Conservation (phyloP, 2,329 filamentous ascomycete species). For the Clarireedia paspali region DNA sequence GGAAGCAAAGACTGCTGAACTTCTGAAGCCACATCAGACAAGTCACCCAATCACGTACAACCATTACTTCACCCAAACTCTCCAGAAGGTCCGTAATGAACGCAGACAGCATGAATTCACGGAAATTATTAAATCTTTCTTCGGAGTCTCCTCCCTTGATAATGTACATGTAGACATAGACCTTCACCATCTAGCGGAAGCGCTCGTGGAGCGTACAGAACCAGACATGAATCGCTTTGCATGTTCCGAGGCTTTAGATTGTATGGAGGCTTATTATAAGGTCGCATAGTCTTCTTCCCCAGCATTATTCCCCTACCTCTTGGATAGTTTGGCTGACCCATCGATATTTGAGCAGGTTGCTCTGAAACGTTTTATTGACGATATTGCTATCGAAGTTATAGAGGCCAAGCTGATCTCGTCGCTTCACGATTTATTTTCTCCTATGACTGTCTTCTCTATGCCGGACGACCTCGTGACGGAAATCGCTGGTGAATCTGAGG, state of each 20-base stretch:
- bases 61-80: slow-evolving; percentile 34
- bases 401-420: no score
- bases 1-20: slow-evolving; percentile 34
- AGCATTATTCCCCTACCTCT: no score
- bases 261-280: slow-evolving; percentile 36
- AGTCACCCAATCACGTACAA: slow-evolving; percentile 49
- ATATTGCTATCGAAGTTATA: no score
- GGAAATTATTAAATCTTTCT: slow-evolving; percentile 21
- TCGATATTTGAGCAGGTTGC: no score
- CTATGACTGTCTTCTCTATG: no score
- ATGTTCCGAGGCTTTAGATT: slow-evolving; percentile 31
- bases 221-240: slow-evolving; percentile 28
- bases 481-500: no score
- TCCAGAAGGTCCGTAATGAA: slow-evolving; percentile 22
- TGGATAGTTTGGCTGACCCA: no score
- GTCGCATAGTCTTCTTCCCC: slow-evolving; percentile 26
- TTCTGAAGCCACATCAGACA: slow-evolving; percentile 39
- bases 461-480: no score
- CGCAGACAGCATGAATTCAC: slow-evolving; percentile 11
- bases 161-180: slow-evolving; percentile 17
- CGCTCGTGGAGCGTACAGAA: slow-evolving; percentile 19
- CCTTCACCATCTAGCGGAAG: slow-evolving; percentile 17
- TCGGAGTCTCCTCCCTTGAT: slow-evolving; percentile 8
- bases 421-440: no score
- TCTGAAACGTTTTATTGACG: no score